These are phyloP conservation scores for Penicillium paradoxum DNA, from an alignment of 495 filamentous ascomycete species.

Conservation along the genomic window DNA sequence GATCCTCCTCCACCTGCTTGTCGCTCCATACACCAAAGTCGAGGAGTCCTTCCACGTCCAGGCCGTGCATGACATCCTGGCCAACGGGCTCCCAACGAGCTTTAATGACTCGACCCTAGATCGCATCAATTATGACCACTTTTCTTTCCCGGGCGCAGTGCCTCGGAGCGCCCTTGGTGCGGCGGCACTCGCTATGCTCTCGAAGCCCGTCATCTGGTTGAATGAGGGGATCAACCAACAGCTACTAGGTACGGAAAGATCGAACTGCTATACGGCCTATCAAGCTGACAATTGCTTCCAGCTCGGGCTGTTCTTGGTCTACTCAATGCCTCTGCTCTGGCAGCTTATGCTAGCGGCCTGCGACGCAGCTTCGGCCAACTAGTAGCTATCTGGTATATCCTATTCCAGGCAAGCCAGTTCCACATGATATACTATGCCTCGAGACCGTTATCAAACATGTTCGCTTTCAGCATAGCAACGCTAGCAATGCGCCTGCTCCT, in stretches of 20 bases:
- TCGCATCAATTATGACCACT: conserved; percentile 72
- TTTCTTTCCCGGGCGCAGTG: conserved; percentile 84
- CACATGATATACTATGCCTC: conserved; percentile 93
- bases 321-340: conserved; percentile 65
- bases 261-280: background rate
- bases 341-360: conserved; percentile 59
- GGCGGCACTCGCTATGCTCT: conserved; percentile 61
- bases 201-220: conserved; percentile 56
- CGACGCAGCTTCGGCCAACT: conserved; percentile 61
- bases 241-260: conserved; percentile 40
- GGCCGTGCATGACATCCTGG: conserved; percentile 83
- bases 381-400: conserved; percentile 73
- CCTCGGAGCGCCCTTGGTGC: conserved; percentile 86
- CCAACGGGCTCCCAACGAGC: conserved; percentile 64
- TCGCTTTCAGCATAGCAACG: conserved; percentile 80
- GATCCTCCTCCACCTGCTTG: conserved; percentile 68
- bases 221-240: conserved; percentile 45
- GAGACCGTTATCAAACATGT: conserved; percentile 91
- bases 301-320: conserved; percentile 77
- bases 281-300: conserved; percentile 19
- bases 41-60: conserved; percentile 99
- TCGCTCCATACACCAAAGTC: conserved; percentile 93
- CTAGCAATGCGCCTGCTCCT: conserved; percentile 67
- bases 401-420: conserved; percentile 84
- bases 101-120: conserved; percentile 41